Base-by-base conservation (phyloP, 148 eudicot genomes). In the Limonium bicolor region DNA sequence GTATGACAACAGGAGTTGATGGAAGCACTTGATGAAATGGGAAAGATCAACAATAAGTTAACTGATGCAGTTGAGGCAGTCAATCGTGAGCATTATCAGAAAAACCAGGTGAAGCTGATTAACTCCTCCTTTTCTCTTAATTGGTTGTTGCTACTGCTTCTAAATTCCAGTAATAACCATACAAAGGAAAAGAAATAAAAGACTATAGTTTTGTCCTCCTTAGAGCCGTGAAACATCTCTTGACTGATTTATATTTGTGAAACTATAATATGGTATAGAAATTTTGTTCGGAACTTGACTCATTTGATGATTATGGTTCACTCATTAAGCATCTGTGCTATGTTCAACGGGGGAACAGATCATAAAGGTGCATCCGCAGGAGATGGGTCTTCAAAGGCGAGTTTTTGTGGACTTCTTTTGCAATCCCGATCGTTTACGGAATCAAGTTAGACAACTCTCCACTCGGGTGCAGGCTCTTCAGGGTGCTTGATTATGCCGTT, bases 321-420 rank as follows among this genome's bases (percentile, higher is more conserved):
- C n/a, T 18, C 15, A 16, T 12, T 23, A 23, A 42, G 20, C 26
- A 21, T 12, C 24, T 17, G 10, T n/a, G 12, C 2, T 7, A 19
- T 41, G 45, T 11, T 30, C 9, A n/a, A n/a, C n/a, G 31, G 19
- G 20, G 22, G 23, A 21, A 51, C 71, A 84, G 97, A 88, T 88
- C 36, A 75, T 72, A 48, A 84, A 84, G 53, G 92, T 83, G 70
- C 97, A 84, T 41, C 64, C 83, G 1, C 76, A 72, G 65, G 97
- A 83, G 55, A 70, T 88, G 57, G 73, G 74, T 27, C 69, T 88
- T 53, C 96, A 88, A 44, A 74, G 97, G 58, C 80, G 77, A 36
- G 87, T 88, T 18, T 90, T 90, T 42, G 95, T 80, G 9, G 95
- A 90, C 61, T 90, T 90, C 61, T 90, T 90, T 66, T 72, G 86